Conservation (phyloP, 1,139 yeast genomes). For the Pichia sp. region DNA sequence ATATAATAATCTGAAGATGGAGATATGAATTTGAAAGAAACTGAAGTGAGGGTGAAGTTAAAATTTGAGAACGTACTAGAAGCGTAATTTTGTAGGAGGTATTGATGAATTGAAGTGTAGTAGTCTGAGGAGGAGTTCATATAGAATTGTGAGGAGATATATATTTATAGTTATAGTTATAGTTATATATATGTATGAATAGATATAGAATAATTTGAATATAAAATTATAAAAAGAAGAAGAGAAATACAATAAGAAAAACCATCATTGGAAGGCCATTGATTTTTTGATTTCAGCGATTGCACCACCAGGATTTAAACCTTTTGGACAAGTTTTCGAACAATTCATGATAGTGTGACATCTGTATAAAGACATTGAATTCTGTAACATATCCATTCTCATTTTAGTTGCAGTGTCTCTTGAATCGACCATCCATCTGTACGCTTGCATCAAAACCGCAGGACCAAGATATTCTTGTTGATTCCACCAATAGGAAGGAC, state of each 20-base stretch:
- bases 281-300: conserved; percentile 96
- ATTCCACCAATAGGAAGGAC: conserved; percentile 99
- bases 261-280: conserved; percentile 64
- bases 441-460: conserved; percentile 97
- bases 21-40: background rate
- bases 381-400: conserved; percentile 88
- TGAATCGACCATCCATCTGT: conserved; percentile 96
- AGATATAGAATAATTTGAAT: background rate
- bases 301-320: conserved; percentile 96
- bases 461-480: conserved; percentile 98
- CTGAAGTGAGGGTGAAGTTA: background rate
- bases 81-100: background rate
- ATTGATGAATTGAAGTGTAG: background rate
- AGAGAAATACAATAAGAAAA: background rate
- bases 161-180: too few relatives aligned
- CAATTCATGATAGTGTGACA: conserved; percentile 99
- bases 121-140: background rate
- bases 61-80: background rate
- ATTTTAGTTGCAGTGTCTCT: conserved; percentile 82
- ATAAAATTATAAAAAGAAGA: too few relatives aligned
- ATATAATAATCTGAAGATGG: background rate
- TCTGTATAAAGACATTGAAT: conserved; percentile 96
- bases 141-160: background rate
- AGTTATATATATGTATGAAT: background rate
- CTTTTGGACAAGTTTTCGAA: conserved; percentile 97